Evolutionary conservation across 768 basidiomycete genomes (phyloP).

Genomic region (Macrolepiota dolichaula): DNA sequence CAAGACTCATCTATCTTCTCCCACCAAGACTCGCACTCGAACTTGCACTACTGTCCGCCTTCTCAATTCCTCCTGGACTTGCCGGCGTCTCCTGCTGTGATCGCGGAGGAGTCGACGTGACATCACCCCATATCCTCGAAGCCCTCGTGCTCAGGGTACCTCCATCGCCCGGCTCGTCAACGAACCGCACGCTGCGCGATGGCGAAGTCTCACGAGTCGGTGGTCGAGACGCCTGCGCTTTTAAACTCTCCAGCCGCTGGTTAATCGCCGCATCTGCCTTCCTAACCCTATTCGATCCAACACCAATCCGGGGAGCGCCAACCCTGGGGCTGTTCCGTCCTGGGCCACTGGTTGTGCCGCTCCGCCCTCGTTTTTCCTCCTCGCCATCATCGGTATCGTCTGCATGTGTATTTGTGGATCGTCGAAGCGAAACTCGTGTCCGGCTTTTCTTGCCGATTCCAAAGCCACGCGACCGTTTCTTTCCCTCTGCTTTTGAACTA

Average conservation of each 20-base stretch:
- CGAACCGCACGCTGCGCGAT: constrained; percentile 40
- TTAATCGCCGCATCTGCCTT: constrained; percentile 25
- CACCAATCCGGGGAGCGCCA: not conserved
- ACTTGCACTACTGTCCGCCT: constrained; percentile 1
- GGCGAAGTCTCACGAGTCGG: constrained; percentile 41
- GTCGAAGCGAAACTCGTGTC: not conserved
- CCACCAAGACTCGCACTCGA: not conserved
- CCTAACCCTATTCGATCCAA: constrained; percentile 17
- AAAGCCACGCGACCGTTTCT: constrained; percentile 2
- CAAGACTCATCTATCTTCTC: not conserved
- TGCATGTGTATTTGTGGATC: not conserved
- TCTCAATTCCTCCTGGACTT: not conserved
- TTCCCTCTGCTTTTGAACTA: constrained; percentile 12
- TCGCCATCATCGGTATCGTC: not conserved
- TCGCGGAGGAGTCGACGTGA: not conserved
- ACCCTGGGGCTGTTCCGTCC: constrained; percentile 11
- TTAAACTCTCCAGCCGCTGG: constrained; percentile 29
- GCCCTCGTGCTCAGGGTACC: not conserved
- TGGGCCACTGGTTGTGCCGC: constrained; percentile 8
- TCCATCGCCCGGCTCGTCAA: not conserved
- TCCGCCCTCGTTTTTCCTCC: constrained; percentile 2
- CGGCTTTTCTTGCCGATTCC: constrained; percentile 6
- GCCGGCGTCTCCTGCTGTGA: not conserved
- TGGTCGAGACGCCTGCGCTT: constrained; percentile 23
- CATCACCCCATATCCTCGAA: constrained; percentile 2